Evolutionary conservation across 371 early-diverging fungal species (phyloP), one percentile per base, ranked within the genome.

Genomic region (Batkoa obscura): DNA sequence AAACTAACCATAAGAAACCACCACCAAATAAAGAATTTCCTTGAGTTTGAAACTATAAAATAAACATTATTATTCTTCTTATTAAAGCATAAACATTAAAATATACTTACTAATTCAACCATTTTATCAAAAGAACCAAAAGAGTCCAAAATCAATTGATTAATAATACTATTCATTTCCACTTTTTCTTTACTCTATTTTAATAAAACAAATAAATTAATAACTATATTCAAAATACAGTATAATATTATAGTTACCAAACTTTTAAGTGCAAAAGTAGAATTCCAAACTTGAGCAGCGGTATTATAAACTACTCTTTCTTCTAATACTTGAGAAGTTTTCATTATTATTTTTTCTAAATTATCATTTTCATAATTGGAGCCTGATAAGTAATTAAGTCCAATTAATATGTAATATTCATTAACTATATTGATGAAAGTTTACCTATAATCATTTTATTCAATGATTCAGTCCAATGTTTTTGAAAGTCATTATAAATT

Each of bases 401-500:
- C n/a, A 13, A 4, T 31, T 47, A 53, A 37, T 39, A 3, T 2
- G n/a, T 17, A 32, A 2, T n/a, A 38, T 23, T 5, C 35, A 13
- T 15, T 15, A 39, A 38, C 38, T 15, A 3, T 15, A 53, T 4
- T 34, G 12, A 31, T 31, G 50, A 34, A 37, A n/a, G 3, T n/a
- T 53, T 53, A 53, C 53, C 53, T n/a, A 53, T 23, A 23, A 53
- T 30, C 53, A 53, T 53, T 30, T 53, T 53, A 23, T 53, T 53
- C n/a, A 53, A 53, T 9, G 53, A 53, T 3, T 53, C 53, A 32
- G 39, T 39, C 53, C 53, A 53, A 39, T 53, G 53, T 30, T 53
- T 53, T 38, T 32, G 34, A 39, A 53, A 53, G 36, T 53, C 53
- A 12, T 34, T 15, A 30, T 39, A 53, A 2, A n/a, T 8, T 6